Conservation (phyloP, 2,329 filamentous ascomycete species). For the Alternaria postmessia region DNA sequence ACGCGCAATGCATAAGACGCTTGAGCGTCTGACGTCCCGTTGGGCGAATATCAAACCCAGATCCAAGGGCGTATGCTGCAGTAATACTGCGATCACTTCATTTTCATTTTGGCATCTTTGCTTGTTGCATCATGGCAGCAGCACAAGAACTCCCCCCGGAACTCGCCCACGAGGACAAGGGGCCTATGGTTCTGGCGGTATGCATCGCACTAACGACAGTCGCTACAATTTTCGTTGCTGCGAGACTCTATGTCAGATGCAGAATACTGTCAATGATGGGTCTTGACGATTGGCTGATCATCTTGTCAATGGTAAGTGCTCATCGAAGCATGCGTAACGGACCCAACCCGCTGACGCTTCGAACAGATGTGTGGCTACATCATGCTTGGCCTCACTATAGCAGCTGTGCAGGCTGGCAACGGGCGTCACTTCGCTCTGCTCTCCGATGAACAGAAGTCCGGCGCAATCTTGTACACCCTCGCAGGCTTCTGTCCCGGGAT, state of each 20-base stretch:
- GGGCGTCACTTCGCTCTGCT: not conserved
- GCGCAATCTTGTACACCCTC: not conserved
- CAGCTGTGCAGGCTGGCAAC: not conserved
- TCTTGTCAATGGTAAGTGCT: not conserved
- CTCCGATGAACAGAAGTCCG: not conserved
- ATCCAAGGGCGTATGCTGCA: not conserved
- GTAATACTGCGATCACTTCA: not conserved
- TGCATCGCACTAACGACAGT: not conserved
- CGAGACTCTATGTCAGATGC: slow-evolving; percentile 1
- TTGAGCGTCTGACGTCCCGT: not conserved
- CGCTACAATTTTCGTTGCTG: not conserved
- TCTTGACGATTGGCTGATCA: slow-evolving; percentile 1
- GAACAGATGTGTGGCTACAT: not conserved
- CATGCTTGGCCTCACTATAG: slow-evolving; percentile 5
- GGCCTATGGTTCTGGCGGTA: not conserved
- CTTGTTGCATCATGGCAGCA: not conserved
- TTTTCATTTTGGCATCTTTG: not conserved
- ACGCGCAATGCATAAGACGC: not conserved
- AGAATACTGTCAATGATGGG: not conserved
- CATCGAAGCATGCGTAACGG: not conserved
- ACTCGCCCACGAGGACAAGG: not conserved
- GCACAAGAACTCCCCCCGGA: not conserved
- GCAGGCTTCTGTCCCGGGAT: not conserved
- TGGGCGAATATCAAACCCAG: not conserved
- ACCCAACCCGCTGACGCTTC: not conserved